phyloP scores from a whole-genome alignment of 2,329 filamentous ascomycete species.

The Penicillium frequentans region DNA sequence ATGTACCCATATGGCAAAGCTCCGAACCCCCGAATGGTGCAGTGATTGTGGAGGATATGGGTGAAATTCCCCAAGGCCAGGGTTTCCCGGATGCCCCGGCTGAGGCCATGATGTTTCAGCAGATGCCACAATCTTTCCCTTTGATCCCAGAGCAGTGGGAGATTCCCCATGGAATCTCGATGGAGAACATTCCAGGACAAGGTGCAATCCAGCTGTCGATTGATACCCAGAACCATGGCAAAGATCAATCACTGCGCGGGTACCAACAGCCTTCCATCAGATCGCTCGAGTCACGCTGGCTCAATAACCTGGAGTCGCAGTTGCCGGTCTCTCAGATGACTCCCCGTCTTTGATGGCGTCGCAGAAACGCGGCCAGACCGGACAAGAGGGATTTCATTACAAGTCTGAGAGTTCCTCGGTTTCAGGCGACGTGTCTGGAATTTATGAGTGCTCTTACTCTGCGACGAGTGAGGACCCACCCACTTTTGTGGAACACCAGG shows the following conservation, averaged over 20 bases:
- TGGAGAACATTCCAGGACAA: conserved; percentile 18
- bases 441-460: conserved; percentile 36
- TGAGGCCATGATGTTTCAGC: conserved; percentile 34
- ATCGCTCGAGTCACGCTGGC: conserved; percentile 36
- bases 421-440: conserved; percentile 34
- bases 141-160: conserved; percentile 33
- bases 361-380: conserved; percentile 16
- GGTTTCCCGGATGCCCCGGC: conserved; percentile 30
- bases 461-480: conserved; percentile 31
- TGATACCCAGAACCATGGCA: conserved; percentile 22
- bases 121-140: conserved; percentile 30
- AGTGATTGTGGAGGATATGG: conserved; percentile 38
- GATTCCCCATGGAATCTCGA: conserved; percentile 12
- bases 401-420: conserved; percentile 40
- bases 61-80: conserved; percentile 29
- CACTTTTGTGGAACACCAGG: conserved; percentile 29
- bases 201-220: conserved; percentile 16
- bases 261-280: conserved; percentile 26
- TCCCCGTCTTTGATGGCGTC: conserved; percentile 23
- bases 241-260: conserved; percentile 20
- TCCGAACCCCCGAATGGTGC: conserved; percentile 25
- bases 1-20: conserved; percentile 37
- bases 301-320: conserved; percentile 34
- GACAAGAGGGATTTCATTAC: conserved; percentile 33
- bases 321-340: conserved; percentile 31